Conservation (phyloP, 371 early-diverging fungal species). For the Rozella allomycis region DNA sequence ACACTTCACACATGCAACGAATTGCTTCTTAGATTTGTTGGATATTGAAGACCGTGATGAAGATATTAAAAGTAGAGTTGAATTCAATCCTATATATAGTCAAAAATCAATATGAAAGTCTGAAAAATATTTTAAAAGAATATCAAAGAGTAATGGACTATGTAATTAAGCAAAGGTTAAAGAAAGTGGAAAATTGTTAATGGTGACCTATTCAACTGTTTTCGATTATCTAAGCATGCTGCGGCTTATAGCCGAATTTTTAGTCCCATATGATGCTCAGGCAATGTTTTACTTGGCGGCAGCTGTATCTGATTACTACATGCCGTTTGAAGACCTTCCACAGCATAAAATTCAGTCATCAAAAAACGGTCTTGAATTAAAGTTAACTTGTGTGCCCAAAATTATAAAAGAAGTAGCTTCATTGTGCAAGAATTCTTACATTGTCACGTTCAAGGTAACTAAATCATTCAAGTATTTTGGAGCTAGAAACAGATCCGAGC, state of each 20-base stretch:
- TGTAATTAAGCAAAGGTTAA: no score
- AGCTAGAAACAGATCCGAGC: slow-evolving; percentile 75
- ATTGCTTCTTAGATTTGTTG: slow-evolving; percentile 61
- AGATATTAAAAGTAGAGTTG: slow-evolving; percentile 6
- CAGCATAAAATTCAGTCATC: slow-evolving; percentile 91
- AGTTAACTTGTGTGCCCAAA: slow-evolving; percentile 88
- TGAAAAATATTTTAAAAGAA: no score
- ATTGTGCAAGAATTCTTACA: slow-evolving; percentile 66
- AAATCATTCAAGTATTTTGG: neutral
- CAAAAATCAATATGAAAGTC: neutral
- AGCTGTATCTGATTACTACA: slow-evolving; percentile 92
- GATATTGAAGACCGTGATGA: slow-evolving; percentile 28
- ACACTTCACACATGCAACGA: slow-evolving; percentile 57
- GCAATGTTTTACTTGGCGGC: slow-evolving; percentile 92
- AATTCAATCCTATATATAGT: neutral
- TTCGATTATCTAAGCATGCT: slow-evolving; percentile 78
- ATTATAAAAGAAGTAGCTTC: slow-evolving; percentile 70
- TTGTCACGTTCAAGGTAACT: slow-evolving; percentile 80
- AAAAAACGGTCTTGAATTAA: slow-evolving; percentile 41
- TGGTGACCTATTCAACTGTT: slow-evolving; percentile 69
- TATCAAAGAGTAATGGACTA: no score
- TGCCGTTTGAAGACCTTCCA: slow-evolving; percentile 53
- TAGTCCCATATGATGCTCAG: slow-evolving; percentile 5
- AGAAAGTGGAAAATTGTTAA: slow-evolving; percentile 36
- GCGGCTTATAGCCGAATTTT: slow-evolving; percentile 8